Percentiles rank a stretch among this genome's conserved stretches.
These are phyloP conservation scores for Sungouiozyma ichnusensis DNA, from an alignment of 805 yeast species.

Conservation along the genomic window DNA sequence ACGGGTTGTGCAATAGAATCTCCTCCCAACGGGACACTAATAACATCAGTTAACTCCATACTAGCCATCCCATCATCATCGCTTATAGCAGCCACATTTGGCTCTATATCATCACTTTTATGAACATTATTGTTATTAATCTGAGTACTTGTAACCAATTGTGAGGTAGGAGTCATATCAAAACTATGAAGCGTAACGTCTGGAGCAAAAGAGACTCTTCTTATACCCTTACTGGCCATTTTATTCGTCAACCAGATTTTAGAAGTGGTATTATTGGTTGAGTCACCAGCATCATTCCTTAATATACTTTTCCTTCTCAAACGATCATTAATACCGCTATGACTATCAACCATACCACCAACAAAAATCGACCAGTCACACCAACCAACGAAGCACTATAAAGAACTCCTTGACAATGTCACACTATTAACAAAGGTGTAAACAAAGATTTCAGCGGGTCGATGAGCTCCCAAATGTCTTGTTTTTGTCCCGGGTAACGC, in stretches of 20 bases:
- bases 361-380: no score
- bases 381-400: no score
- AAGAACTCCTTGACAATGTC: no score
- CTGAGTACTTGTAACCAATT: not conserved
- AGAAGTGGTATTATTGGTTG: slow-evolving; percentile 23
- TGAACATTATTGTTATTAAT: not conserved
- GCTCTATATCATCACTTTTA: not conserved
- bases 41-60: slow-evolving; percentile 8
- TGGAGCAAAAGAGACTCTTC: slow-evolving; percentile 72
- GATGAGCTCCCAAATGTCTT: not conserved
- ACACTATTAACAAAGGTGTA: no score
- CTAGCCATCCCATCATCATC: slow-evolving; percentile 1
- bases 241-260: slow-evolving; percentile 11
- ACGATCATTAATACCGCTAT: no score
- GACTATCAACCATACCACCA: no score
- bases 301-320: no score
- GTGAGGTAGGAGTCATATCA: slow-evolving; percentile 27
- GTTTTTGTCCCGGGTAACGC: not conserved
- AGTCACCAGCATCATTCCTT: slow-evolving; percentile 8
- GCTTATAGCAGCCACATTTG: not conserved
- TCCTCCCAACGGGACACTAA: not conserved
- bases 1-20: slow-evolving; percentile 1
- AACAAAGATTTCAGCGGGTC: not conserved
- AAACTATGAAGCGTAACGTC: slow-evolving; percentile 57
- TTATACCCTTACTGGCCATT: slow-evolving; percentile 9